Evolutionary conservation across 768 basidiomycete genomes (phyloP).

Genomic region (Amanita fuliginea): DNA sequence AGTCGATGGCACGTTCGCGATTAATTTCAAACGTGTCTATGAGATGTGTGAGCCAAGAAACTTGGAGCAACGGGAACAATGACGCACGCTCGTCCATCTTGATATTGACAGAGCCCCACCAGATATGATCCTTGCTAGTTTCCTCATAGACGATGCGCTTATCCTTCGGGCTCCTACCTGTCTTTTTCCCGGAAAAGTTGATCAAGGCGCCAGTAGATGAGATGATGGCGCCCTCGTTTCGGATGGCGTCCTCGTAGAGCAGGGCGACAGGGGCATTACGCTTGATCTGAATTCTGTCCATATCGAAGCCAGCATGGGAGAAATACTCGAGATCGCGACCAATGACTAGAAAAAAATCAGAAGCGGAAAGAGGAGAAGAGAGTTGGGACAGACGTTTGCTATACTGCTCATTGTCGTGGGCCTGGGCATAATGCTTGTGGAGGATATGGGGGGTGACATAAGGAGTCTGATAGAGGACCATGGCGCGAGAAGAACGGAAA

Average conservation of each 20-base stretch:
- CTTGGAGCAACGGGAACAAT: neutral
- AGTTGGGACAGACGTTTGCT: conserved; percentile 38
- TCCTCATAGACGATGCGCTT: conserved; percentile 99
- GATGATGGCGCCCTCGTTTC: conserved; percentile 97
- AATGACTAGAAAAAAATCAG: conserved; percentile 44
- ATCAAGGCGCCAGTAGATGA: conserved; percentile 93
- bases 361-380: conserved; percentile 3
- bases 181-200: conserved; percentile 99
- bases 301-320: conserved; percentile 98
- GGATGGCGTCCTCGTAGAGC: conserved; percentile 96
- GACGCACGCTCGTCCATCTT: conserved; percentile 91
- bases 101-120: conserved; percentile 99
- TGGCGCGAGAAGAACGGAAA: conserved; percentile 22
- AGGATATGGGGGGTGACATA: conserved; percentile 86
- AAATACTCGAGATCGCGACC: conserved; percentile 93
- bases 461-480: conserved; percentile 69
- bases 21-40: conserved; percentile 97
- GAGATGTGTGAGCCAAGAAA: neutral
- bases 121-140: conserved; percentile 91
- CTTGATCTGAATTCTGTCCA: conserved; percentile 93
- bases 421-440: conserved; percentile 77
- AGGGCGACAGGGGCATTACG: conserved; percentile 85
- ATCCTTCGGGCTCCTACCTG: conserved; percentile 95
- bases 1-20: conserved; percentile 97
- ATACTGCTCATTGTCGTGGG: conserved; percentile 51